Base-by-base conservation (phyloP, 2,329 filamentous ascomycete species). In the Ophiostoma himal-ulmi region DNA sequence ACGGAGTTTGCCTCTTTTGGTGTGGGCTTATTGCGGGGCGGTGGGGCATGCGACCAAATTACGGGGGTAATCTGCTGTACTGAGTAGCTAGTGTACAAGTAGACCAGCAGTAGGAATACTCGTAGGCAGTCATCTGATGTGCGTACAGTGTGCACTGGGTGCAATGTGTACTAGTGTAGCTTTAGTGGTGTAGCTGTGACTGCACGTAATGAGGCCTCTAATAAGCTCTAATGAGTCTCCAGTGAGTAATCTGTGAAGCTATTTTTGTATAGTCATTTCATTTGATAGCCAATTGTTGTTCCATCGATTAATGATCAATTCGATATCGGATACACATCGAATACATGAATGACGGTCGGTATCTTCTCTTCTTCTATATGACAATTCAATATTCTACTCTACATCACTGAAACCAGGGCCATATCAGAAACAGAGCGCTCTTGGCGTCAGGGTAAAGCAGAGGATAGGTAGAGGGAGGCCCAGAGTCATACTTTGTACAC, bases 1-100 rank as follows among this genome's bases (percentile, higher is more conserved):
- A 57, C 22, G 52, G 52, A 57, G 22, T 57, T 57, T 57, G 52
- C 52, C 52, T 57, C 52, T 57, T n/a, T 54, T 39, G 37, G 17
- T 26, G 52, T 57, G 52, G 52, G 2, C 30, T 26, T 30, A 11
- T 2, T 22, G n/a, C 30, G 52, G 52, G 52, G 10, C 52, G 2
- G 10, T 44, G 39, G 39, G 39, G 30, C 30, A 30, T 30, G 39
- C 39, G 11, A 44, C 11, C 39, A 44, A 41, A 44, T 44, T 44
- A 44, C 39, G 39, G 39, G 39, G 39, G 39, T 44, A 44, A 44
- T 44, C 39, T 44, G 39, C 39, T 44, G 39, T 41, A 41, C 39
- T 41, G 30, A 30, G 30, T 30, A 30, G 30, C 3, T 30, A 3
- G 30, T 30, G 30, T 30, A 30, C 41, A 44, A 48, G 44, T 48